Conservation (phyloP, 345 rosid genomes). For the Hibiscus tridactylites region DNA sequence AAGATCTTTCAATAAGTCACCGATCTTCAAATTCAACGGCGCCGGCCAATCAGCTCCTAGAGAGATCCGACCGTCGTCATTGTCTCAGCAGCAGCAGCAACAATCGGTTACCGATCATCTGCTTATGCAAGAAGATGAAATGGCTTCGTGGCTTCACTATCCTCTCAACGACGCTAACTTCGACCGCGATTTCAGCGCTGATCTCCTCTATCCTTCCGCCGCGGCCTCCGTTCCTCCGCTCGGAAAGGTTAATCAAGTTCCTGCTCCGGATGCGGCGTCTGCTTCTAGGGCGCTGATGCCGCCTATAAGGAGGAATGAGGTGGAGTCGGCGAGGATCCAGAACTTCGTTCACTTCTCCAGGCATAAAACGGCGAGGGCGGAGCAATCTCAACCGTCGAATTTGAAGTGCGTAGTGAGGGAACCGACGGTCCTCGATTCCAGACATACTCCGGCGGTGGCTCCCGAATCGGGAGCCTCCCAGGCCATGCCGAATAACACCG, state of each 20-base stretch:
- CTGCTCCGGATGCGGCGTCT: constrained; percentile 10
- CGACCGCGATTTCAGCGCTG: constrained; percentile 61
- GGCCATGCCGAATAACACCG: constrained; percentile 19
- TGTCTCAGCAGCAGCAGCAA: constrained; percentile 11
- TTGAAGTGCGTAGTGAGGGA: constrained; percentile 40
- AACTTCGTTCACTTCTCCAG: constrained; percentile 59
- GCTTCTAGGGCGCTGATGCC: constrained; percentile 43
- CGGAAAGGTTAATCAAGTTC: constrained; percentile 10
- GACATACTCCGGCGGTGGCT: constrained; percentile 33
- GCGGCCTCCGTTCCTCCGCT: constrained; percentile 7
- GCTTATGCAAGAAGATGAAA: constrained; percentile 84
- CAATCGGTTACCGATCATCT: constrained; percentile 30
- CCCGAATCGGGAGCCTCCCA: constrained; percentile 31
- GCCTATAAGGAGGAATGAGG: constrained; percentile 28
- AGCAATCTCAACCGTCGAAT: constrained; percentile 18
- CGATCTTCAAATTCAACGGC: constrained; percentile 23
- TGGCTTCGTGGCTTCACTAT: constrained; percentile 82
- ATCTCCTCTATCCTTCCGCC: constrained; percentile 33
- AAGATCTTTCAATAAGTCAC: constrained; percentile 38
- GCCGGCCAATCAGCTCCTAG: constrained; percentile 17
- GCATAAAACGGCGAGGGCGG: constrained; percentile 24
- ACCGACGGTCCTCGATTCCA: constrained; percentile 56
- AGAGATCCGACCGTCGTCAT: constrained; percentile 13
- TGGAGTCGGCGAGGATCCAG: constrained; percentile 21
- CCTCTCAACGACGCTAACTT: constrained; percentile 50